Conservation (phyloP, 1,284 basidiomycete species). For the Pseudozyma thailandica region DNA sequence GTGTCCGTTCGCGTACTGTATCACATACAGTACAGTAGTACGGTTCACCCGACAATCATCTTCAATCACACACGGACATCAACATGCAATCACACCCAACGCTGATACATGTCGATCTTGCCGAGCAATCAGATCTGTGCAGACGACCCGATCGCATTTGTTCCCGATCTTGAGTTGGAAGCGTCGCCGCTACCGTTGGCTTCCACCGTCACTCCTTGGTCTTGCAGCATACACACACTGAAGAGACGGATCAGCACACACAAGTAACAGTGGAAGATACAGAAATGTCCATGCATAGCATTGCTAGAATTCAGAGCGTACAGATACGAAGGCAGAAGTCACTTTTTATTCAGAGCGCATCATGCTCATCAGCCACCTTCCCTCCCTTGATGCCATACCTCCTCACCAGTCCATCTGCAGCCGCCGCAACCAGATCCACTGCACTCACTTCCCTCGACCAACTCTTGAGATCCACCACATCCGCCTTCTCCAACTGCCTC, state of each 20-base stretch:
- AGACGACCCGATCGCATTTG: not conserved
- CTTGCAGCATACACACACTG: not conserved
- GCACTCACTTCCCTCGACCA: slow-evolving; percentile 25
- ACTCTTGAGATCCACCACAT: slow-evolving; percentile 13
- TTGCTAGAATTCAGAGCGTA: slow-evolving; percentile 9
- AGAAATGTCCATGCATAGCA: slow-evolving; percentile 35
- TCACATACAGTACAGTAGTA: no score
- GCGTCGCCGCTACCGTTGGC: no score
- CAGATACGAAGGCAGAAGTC: no score
- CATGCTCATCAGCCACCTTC: slow-evolving; percentile 21
- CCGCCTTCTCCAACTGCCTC: slow-evolving; percentile 20
- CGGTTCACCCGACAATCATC: not conserved
- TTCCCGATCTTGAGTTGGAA: no score
- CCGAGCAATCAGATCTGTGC: not conserved
- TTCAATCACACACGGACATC: not conserved
- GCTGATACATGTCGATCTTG: not conserved
- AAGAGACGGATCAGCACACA: slow-evolving; percentile 1
- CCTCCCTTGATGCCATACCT: slow-evolving; percentile 1
- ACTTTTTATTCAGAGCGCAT: slow-evolving; percentile 38
- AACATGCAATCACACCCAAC: not conserved
- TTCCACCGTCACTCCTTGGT: not conserved
- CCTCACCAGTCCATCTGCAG: slow-evolving; percentile 25
- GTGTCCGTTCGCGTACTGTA: no score
- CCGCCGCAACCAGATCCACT: slow-evolving; percentile 27
- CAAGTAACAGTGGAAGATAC: not conserved